Percentiles rank a stretch among this genome's conserved stretches.
phyloP scores from a whole-genome alignment of 2,329 filamentous ascomycete species.

The Aspergillus sojae region DNA sequence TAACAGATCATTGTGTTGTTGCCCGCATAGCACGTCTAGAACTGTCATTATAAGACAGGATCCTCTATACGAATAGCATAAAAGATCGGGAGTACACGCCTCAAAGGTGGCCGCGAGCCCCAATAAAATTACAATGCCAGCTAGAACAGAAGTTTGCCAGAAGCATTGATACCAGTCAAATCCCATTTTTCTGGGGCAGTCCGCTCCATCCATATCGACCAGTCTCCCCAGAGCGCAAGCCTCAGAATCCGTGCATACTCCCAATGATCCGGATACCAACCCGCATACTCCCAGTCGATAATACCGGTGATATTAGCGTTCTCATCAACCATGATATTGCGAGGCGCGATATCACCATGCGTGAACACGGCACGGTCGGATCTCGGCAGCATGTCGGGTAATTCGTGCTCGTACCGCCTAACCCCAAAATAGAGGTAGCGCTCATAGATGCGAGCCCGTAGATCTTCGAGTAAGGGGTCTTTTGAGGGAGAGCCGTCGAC shows the following conservation, averaged over 20 bases:
- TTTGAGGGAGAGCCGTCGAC: too few relatives aligned
- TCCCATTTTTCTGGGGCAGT: constrained; percentile 33
- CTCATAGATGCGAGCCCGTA: constrained; percentile 28
- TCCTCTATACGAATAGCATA: too few relatives aligned
- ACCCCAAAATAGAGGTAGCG: constrained; percentile 29
- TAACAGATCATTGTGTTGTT: too few relatives aligned
- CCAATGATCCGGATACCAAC: constrained; percentile 29
- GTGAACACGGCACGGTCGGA: constrained; percentile 33
- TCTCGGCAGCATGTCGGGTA: constrained; percentile 27
- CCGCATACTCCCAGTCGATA: constrained; percentile 46
- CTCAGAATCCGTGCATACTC: constrained; percentile 41
- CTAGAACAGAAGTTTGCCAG: constrained; percentile 33
- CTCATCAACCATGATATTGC: constrained; percentile 37
- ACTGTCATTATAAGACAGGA: too few relatives aligned
- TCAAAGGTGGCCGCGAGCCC: too few relatives aligned
- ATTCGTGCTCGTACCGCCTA: constrained; percentile 20
- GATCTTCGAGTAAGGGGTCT: too few relatives aligned
- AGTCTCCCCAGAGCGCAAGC: constrained; percentile 28
- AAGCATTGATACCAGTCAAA: constrained; percentile 27
- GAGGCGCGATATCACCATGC: constrained; percentile 36
- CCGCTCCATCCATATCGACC: constrained; percentile 31
- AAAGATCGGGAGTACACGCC: too few relatives aligned
- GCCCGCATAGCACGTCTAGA: too few relatives aligned
- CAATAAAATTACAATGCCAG: too few relatives aligned
- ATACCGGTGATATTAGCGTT: constrained; percentile 31